These are phyloP conservation scores for Coprinellus aureogranulatus DNA, from an alignment of 768 basidiomycete species.

Conservation along the genomic window DNA sequence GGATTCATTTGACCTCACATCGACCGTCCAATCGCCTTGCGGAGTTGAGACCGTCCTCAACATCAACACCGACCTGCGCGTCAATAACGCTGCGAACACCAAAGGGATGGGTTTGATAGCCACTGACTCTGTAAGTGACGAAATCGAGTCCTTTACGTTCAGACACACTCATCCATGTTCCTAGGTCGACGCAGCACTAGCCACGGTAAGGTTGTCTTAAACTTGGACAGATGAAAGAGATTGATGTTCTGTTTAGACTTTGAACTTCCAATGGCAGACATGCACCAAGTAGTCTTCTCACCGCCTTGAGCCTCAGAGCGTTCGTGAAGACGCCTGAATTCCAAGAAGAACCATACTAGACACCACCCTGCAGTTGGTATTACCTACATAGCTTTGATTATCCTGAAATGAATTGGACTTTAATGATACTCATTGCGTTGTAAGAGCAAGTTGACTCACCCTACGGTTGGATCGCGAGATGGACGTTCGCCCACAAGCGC, in stretches of 20 bases:
- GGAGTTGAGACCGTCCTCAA: background rate
- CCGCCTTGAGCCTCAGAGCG: background rate
- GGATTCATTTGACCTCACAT: constrained; percentile 3
- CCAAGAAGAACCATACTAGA: too few species aligned
- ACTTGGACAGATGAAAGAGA: background rate
- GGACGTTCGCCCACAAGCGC: too few species aligned
- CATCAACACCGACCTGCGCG: background rate
- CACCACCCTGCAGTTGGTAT: too few species aligned
- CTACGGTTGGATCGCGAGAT: too few species aligned
- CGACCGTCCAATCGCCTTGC: constrained; percentile 3
- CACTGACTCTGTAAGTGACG: constrained; percentile 2
- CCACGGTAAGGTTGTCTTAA: background rate
- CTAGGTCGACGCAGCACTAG: background rate
- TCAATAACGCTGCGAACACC: constrained; percentile 1
- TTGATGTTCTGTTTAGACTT: background rate
- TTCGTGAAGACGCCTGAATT: too few species aligned
- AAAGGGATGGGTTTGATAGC: background rate
- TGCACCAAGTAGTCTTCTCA: background rate
- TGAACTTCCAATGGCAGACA: constrained; percentile 6
- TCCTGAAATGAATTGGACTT: too few species aligned
- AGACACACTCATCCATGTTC: background rate
- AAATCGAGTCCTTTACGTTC: too few species aligned
- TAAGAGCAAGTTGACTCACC: too few species aligned
- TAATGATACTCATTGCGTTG: too few species aligned
- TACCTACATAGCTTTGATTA: too few species aligned